Base-by-base conservation (phyloP, 1,139 yeast species). In the Suzukiozyma palmioleophila region DNA sequence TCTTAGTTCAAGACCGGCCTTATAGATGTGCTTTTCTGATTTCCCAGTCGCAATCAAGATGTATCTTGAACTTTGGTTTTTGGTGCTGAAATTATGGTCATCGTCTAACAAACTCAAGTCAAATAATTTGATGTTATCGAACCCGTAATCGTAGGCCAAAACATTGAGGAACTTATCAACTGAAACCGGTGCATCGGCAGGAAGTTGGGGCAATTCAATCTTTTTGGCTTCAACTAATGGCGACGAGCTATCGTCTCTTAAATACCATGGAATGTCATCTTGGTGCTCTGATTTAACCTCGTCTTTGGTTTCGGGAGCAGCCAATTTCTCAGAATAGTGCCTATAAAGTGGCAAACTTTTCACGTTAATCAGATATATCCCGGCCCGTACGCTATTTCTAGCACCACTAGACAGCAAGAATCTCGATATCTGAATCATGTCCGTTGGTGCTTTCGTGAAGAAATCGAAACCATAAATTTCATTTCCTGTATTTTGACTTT, bases 41-140 rank as follows among this genome's bases (percentile, higher is more conserved):
- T 82, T 84, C 2, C 96, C 96, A 0, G 94, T 75, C n/a, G 81
- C 76, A 1, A 90, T 62, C 4, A 89, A 62, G 64, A 84, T 76
- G 51, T 69, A 80, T 2, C 72, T 62, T 3, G 59, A 53, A 12
- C 34, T 27, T 37, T 59, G 63, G 35, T 62, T 60, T 32, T 53
- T 51, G 21, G 54, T 46, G 39, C 60, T 54, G 38, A 69, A 73
- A 3, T 74, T 72, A 36, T 73, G 75, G 22, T 66, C 66, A 8
- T 62, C 58, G 7, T 66, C 67, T 32, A 71, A 59, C 8, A 37
- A 32, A 2, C 57, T 50, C 42, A 69, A 48, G 43, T 71, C 95
- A 49, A 84, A 77, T 1, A 89, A 54, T 33, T 64, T 56, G 28
- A 88, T 54, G 43, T 86, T 80, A 3, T 65, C 64, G 37, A 89